Conservation (phyloP, 176 grass and related monocot genomes). For the Areca catechu region DNA sequence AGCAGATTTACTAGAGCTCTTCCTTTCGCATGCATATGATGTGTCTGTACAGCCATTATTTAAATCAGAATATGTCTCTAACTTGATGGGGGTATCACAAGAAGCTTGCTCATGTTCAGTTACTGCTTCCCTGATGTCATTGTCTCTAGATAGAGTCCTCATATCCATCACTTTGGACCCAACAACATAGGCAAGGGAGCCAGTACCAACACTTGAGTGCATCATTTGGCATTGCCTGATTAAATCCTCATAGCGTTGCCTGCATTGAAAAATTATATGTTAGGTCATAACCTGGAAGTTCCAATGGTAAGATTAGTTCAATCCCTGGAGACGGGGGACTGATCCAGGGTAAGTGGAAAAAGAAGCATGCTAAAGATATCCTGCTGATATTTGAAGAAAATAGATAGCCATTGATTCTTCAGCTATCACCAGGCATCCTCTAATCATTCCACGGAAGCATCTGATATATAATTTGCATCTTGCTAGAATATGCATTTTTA, state of each 20-base stretch:
- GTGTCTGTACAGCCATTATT: slow-evolving; percentile 38
- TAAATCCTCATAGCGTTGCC: slow-evolving; percentile 72
- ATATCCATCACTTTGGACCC: slow-evolving; percentile 96
- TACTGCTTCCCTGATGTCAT: slow-evolving; percentile 30
- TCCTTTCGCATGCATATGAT: slow-evolving; percentile 25
- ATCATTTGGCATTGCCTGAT: slow-evolving; percentile 72
- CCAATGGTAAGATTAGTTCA: too few relatives aligned
- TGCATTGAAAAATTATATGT: slow-evolving; percentile 24
- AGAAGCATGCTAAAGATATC: too few relatives aligned
- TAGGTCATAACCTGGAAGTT: too few relatives aligned
- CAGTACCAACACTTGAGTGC: slow-evolving; percentile 90
- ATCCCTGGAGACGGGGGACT: too few relatives aligned
- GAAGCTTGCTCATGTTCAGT: slow-evolving; percentile 38
- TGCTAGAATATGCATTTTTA: too few relatives aligned
- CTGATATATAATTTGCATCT: too few relatives aligned
- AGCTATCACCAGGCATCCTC: too few relatives aligned
- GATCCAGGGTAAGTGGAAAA: too few relatives aligned
- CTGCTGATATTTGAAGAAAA: too few relatives aligned
- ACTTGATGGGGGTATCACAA: slow-evolving; percentile 21
- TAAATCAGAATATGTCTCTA: slow-evolving; percentile 26
- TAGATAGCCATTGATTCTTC: too few relatives aligned
- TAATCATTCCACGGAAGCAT: too few relatives aligned
- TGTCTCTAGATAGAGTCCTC: slow-evolving; percentile 75
- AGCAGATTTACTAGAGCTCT: slow-evolving; percentile 54
- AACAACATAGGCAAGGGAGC: slow-evolving; percentile 79